Percentiles rank a stretch among this genome's conserved stretches.
phyloP scores from a whole-genome alignment of 495 filamentous ascomycete genomes.

The Aspergillus wentii region DNA sequence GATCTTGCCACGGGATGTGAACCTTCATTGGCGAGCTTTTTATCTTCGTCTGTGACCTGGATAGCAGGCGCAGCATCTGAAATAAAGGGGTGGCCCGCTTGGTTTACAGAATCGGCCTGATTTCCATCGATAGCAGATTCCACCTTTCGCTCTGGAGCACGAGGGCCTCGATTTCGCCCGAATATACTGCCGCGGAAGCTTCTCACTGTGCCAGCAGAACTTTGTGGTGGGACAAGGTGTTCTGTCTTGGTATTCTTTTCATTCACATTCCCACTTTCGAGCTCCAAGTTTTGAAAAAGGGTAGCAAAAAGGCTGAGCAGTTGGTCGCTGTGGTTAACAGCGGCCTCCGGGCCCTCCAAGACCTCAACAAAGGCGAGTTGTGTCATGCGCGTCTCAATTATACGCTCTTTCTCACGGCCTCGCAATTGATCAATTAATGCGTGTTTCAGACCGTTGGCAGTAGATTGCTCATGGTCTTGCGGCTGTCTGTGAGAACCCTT shows the following conservation, averaged over 20 bases:
- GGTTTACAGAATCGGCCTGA: slow-evolving; percentile 13
- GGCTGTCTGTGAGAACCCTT: slow-evolving; percentile 26
- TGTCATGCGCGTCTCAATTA: slow-evolving; percentile 91
- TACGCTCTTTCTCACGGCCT: slow-evolving; percentile 69
- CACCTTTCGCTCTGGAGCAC: slow-evolving; percentile 25
- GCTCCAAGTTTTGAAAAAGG: slow-evolving; percentile 60
- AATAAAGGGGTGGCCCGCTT: slow-evolving; percentile 5
- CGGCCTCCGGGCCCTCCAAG: slow-evolving; percentile 71
- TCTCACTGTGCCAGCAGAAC: slow-evolving; percentile 63
- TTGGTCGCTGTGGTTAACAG: slow-evolving; percentile 78
- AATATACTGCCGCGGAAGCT: slow-evolving; percentile 74
- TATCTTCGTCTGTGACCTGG: slow-evolving; percentile 44
- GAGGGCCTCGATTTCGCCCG: slow-evolving; percentile 44
- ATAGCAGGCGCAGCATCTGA: slow-evolving; percentile 37
- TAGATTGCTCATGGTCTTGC: slow-evolving; percentile 27
- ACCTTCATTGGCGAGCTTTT: slow-evolving; percentile 13
- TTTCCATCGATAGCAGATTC: slow-evolving; percentile 13
- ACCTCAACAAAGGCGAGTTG: slow-evolving; percentile 81
- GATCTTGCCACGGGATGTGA: slow-evolving; percentile 22
- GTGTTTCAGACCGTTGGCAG: slow-evolving; percentile 17
- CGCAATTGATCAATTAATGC: slow-evolving; percentile 69
- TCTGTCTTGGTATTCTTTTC: slow-evolving; percentile 14
- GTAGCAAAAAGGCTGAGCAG: slow-evolving; percentile 75
- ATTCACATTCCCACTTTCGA: slow-evolving; percentile 22
- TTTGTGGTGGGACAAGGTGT: slow-evolving; percentile 57